A percentile compares a stretch with the other conserved stretches of the same genome.
phyloP scores from a whole-genome alignment of 202 grass and related monocot species.

The Brachypodium distachyon region DNA sequence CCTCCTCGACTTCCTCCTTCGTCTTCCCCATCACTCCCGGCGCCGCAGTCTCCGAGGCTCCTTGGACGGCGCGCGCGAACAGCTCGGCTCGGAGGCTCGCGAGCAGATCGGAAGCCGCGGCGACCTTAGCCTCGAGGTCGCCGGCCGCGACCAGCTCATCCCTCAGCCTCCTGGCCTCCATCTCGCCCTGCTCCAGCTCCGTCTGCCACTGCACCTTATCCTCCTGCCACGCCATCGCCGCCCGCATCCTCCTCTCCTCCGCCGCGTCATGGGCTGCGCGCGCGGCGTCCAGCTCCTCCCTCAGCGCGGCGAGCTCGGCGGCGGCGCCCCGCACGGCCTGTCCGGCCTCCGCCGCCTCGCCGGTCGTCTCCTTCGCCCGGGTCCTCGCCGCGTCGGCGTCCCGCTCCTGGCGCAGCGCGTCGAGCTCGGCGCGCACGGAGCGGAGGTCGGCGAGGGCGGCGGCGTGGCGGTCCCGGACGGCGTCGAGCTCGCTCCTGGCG shows the following conservation, averaged over 20 bases:
- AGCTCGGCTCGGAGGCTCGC: constrained; percentile 41
- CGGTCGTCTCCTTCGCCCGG: constrained; percentile 9
- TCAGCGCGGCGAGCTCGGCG: constrained; percentile 29
- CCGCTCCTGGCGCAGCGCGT: constrained; percentile 27
- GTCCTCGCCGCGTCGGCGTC: constrained; percentile 13
- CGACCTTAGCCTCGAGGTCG: constrained; percentile 41
- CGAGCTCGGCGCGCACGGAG: constrained; percentile 32
- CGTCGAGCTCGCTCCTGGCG: constrained; percentile 30
- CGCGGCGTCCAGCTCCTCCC: constrained; percentile 27
- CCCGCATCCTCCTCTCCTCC: constrained; percentile 36
- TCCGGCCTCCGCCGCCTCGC: constrained; percentile 13
- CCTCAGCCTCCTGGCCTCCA: constrained; percentile 20
- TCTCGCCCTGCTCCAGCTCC: constrained; percentile 36
- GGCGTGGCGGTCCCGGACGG: constrained; percentile 13
- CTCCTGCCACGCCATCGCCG: constrained; percentile 23
- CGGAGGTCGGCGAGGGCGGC: constrained; percentile 30
- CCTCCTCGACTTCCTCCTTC: constrained; percentile 38
- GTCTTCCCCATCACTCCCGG: background rate
- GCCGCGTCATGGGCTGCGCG: constrained; percentile 37
- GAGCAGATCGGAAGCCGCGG: constrained; percentile 32
- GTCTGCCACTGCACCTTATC: constrained; percentile 49
- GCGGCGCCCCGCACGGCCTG: constrained; percentile 28
- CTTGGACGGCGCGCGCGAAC: constrained; percentile 23
- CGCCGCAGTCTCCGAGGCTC: background rate
- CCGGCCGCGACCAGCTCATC: constrained; percentile 13